Base-by-base conservation (phyloP, 176 grass and related monocot species). In the Phyllostachys edulis region DNA sequence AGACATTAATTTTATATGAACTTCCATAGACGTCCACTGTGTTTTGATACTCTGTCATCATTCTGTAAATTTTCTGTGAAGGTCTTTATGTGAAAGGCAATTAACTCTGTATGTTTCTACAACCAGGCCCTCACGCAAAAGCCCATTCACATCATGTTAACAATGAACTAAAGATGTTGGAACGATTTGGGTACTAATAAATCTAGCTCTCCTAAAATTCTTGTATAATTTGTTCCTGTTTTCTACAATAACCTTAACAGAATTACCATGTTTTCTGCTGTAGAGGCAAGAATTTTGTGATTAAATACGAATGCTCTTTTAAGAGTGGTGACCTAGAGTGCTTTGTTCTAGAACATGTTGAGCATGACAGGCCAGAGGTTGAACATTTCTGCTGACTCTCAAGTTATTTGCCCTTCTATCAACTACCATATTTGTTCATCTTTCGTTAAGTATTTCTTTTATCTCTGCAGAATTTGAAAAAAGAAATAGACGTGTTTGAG, bases 321-420 rank as follows among this genome's bases (percentile, higher is more conserved):
- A 92, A 54, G 85, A 92, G 51, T 76, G 93, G 80, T 63, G 90
- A 96, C 56, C 78, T 85, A 54, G 91, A 96, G 34, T 99, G 96
- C 55, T 94, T 99, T 87, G 76, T 99, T 84, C 88, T 99, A 78
- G 73, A 99, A 85, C 96, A 99, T 69, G 87, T 99, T 78, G 67
- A 90, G 69, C 96, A 99, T 89, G 96, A 99, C 77, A 94, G 96
- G 70, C 93, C 96, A 76, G 93, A 99, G 96, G 96, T 90, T 68
- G 37, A 70, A 29, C 40, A 61, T 52, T 79, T 67, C 32, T 78
- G 14, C 36, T 70, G 55, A 9, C 54, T 77, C 18, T 73, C 18
- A 21, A 66, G 24, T 69, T 57, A 72, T 82, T 76, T 85, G 46
- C 77, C 36, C 62, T 78, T 87, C 40, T 69, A 41, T 64, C 24